phyloP scores from a whole-genome alignment of 192 early-diverging fungal genomes.

The Backusella macrospora region DNA sequence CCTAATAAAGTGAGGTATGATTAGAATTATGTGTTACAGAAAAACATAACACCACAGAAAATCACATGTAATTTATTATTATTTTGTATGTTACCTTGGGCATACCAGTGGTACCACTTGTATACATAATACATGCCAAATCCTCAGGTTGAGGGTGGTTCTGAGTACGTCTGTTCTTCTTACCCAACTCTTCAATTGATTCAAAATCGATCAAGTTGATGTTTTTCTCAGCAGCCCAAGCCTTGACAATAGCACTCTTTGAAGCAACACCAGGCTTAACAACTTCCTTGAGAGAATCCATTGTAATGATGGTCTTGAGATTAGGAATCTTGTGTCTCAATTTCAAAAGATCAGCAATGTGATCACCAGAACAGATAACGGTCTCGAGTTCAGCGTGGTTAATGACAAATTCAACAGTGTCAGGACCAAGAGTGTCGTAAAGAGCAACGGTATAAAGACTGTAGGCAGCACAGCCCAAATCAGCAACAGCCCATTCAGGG shows the following conservation, averaged over 20 bases:
- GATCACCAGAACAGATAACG: constrained; percentile 66
- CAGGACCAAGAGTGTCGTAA: constrained; percentile 89
- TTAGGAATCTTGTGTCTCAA: constrained; percentile 61
- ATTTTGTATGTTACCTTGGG: constrained; percentile 59
- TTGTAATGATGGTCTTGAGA: constrained; percentile 74
- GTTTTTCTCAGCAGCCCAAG: constrained; percentile 67
- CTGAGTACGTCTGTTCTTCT: constrained; percentile 51
- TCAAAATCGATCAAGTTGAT: constrained; percentile 61
- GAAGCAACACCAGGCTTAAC: constrained; percentile 28
- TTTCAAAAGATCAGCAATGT: constrained; percentile 52
- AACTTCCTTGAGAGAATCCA: constrained; percentile 67
- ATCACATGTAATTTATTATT: neutral
- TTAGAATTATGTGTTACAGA: neutral
- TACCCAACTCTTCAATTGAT: constrained; percentile 64
- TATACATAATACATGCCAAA: constrained; percentile 76
- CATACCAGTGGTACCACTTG: constrained; percentile 84
- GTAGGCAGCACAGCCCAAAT: constrained; percentile 68
- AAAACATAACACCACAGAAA: constrained; percentile 14
- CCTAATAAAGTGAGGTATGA: constrained; percentile 34
- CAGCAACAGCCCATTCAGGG: constrained; percentile 75
- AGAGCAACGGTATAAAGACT: constrained; percentile 73
- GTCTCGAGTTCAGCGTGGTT: constrained; percentile 80
- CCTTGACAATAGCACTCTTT: constrained; percentile 45
- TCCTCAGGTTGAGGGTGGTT: constrained; percentile 67
- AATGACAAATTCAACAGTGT: constrained; percentile 82